Percentiles rank a stretch among this genome's conserved stretches.
phyloP scores from a whole-genome alignment of 148 eudicot genomes.

The Nyssa sinensis region DNA sequence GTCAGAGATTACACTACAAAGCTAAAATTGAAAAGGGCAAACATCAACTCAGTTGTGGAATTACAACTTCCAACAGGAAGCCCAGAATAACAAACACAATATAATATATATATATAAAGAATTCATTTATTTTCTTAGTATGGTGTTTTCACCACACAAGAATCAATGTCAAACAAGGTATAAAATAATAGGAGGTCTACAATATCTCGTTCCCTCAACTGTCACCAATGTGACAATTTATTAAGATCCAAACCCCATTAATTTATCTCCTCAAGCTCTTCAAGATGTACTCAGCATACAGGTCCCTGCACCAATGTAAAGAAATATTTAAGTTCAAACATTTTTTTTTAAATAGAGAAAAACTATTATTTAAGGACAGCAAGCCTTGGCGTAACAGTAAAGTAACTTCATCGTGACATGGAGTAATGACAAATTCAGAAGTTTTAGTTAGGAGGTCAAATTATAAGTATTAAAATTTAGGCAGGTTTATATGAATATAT shows the following conservation, averaged over 20 bases:
- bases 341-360: no score
- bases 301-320: slow-evolving; percentile 42
- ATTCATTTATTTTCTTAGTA: not conserved
- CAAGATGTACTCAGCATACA: slow-evolving; percentile 61
- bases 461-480: no score
- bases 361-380: no score
- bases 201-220: not conserved
- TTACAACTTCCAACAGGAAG: no score
- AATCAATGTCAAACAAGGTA: not conserved
- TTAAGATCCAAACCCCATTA: not conserved
- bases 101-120: not conserved
- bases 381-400: no score
- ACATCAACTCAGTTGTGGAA: not conserved
- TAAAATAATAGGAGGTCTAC: not conserved
- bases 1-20: no score
- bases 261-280: slow-evolving; percentile 47
- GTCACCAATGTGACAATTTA: not conserved
- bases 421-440: no score
- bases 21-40: no score
- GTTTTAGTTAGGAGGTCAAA: no score
- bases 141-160: not conserved
- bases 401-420: no score
- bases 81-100: not conserved
- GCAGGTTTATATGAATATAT: no score
- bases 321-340: not conserved